Percentiles rank a stretch among this genome's conserved stretches.
Conservation (phyloP, 306 rosid species). For the Gillenia trifoliata region DNA sequence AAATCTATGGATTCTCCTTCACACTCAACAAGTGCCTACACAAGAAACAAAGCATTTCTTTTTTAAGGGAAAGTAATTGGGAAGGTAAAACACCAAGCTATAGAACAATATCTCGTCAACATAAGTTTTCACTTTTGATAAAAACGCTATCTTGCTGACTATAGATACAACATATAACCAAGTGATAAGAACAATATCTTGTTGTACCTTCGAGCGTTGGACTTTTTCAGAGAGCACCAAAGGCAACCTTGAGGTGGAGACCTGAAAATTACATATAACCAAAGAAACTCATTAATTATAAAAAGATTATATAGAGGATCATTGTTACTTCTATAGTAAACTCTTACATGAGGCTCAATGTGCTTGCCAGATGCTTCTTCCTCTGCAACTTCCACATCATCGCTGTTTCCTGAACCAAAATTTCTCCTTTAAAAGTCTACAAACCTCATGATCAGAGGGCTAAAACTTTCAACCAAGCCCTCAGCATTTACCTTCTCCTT, state of each 20-base stretch:
- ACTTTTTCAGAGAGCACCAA: constrained; percentile 88
- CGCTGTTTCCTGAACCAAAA: constrained; percentile 36
- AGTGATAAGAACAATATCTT: neutral
- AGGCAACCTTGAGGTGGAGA: constrained; percentile 69
- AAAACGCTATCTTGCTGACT: neutral
- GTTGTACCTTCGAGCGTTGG: constrained; percentile 71
- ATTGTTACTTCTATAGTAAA: neutral
- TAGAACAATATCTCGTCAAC: neutral
- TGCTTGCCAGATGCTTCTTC: constrained; percentile 61
- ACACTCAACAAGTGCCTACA: constrained; percentile 89
- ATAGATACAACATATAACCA: neutral
- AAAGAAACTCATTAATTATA: constrained; percentile 18
- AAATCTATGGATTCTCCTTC: constrained; percentile 91
- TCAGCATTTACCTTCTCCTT: constrained; percentile 37
- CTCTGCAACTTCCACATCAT: constrained; percentile 40
- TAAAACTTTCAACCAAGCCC: constrained; percentile 6
- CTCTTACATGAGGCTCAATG: constrained; percentile 54
- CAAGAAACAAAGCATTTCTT: constrained; percentile 14
- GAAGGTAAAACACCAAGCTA: neutral
- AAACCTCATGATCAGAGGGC: neutral
- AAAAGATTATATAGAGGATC: constrained; percentile 16
- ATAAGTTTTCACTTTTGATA: neutral
- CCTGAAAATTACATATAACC: constrained; percentile 46
- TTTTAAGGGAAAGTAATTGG: neutral
- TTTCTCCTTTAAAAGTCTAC: constrained; percentile 3